phyloP scores from a whole-genome alignment of 2,329 filamentous ascomycete species.

The Aureobasidium lini region DNA sequence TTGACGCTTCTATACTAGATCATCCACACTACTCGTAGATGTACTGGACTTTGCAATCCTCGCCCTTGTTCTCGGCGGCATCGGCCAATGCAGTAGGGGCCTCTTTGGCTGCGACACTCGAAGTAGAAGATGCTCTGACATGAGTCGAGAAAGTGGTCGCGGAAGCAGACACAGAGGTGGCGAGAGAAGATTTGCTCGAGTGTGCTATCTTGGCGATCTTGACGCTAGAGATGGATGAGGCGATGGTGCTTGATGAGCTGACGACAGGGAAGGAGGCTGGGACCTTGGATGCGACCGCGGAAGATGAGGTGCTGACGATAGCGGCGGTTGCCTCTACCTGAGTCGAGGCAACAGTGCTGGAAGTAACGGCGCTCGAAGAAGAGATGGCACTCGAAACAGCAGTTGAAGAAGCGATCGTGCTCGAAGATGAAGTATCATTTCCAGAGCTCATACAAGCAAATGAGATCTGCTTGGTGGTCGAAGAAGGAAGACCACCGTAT shows the following conservation, averaged over 20 bases:
- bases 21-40: background rate
- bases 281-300: background rate
- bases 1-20: no score
- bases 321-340: background rate
- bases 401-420: background rate
- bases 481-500: constrained; percentile 20
- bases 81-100: background rate
- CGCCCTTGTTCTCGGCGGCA: background rate
- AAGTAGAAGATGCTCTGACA: background rate
- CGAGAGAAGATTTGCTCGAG: background rate
- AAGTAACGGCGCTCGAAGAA: background rate
- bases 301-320: background rate
- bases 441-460: constrained; percentile 43
- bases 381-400: background rate
- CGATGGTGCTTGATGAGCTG: background rate
- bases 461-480: constrained; percentile 38
- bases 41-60: background rate
- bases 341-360: background rate
- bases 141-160: background rate
- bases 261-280: background rate
- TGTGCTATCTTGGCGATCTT: background rate
- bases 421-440: background rate
- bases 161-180: background rate
- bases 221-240: background rate
- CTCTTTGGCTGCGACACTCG: background rate